Percentiles rank a stretch among this genome's conserved stretches.
phyloP scores from a whole-genome alignment of 176 grass and related monocot species.

The Oryza nivara region DNA sequence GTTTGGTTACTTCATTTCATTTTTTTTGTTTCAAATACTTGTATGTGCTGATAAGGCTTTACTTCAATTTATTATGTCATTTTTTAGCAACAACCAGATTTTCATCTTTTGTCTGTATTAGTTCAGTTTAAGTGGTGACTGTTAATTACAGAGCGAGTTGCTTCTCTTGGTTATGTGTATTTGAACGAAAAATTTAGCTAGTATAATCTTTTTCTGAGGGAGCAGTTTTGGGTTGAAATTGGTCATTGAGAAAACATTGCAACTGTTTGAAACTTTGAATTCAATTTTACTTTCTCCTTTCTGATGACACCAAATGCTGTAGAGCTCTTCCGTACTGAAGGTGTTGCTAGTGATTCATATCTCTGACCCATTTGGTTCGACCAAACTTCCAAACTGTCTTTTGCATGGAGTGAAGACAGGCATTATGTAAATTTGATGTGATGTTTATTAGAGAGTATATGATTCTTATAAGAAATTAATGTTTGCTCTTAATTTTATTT shows the following conservation, averaged over 20 bases:
- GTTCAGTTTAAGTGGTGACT: constrained; percentile 6
- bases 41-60: background rate
- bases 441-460: background rate
- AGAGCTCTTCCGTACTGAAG: background rate
- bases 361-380: background rate
- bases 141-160: background rate
- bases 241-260: background rate
- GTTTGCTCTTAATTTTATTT: constrained; percentile 19
- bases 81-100: background rate
- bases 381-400: background rate
- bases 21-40: background rate
- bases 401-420: background rate
- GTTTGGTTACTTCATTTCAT: background rate
- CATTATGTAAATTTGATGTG: background rate
- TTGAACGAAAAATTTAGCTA: background rate
- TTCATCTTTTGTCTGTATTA: background rate
- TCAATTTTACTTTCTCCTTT: background rate
- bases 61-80: background rate
- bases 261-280: background rate
- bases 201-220: background rate
- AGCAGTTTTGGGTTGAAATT: background rate
- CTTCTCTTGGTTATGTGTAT: background rate
- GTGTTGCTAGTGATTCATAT: background rate
- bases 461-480: background rate
- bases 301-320: background rate